Evolutionary conservation across 1,284 basidiomycete genomes (phyloP), one percentile per base, ranked within the genome.

Genomic region (Sutorius eximius): DNA sequence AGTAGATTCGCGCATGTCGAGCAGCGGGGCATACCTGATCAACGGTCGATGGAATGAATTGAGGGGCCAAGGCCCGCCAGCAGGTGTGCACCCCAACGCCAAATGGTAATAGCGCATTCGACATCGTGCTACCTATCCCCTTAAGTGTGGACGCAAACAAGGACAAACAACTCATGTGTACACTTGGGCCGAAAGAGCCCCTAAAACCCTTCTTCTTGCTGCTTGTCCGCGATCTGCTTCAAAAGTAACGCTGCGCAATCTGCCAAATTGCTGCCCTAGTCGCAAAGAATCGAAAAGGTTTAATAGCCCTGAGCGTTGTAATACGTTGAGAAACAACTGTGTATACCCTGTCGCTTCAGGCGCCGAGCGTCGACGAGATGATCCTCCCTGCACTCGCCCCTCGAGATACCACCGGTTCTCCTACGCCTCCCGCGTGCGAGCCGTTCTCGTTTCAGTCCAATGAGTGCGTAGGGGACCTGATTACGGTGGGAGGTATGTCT

Each of bases 1-100:
- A 98, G 83, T 54, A 94, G 81, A 72, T 98, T 98, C 45, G 93
- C 86, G 70, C 96, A 99, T 53, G 90, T 94, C 36, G 95, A 95
- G 69, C 96, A 98, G 79, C 97, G 96, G 29, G 96, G 80, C 93
- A 95, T 93, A 10, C 16, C 18, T 47, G n/a, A 22, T 34, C 16
- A 12, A 52, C 32, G 43, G 10, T n/a, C n/a, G n/a, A n/a, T n/a
- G n/a, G n/a, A n/a, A n/a, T n/a, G n/a, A n/a, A n/a, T n/a, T n/a
- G n/a, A n/a, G n/a, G n/a, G n/a, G n/a, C n/a, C n/a, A n/a, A n/a
- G n/a, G n/a, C n/a, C n/a, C n/a, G n/a, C n/a, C n/a, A n/a, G n/a
- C n/a, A n/a, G n/a, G n/a, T n/a, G n/a, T n/a, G n/a, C n/a, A n/a
- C n/a, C n/a, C n/a, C n/a, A n/a, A n/a, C n/a, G n/a, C n/a, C n/a